phyloP scores from a whole-genome alignment of 2,329 filamentous ascomycete species.

The Calonectria honghensis region DNA sequence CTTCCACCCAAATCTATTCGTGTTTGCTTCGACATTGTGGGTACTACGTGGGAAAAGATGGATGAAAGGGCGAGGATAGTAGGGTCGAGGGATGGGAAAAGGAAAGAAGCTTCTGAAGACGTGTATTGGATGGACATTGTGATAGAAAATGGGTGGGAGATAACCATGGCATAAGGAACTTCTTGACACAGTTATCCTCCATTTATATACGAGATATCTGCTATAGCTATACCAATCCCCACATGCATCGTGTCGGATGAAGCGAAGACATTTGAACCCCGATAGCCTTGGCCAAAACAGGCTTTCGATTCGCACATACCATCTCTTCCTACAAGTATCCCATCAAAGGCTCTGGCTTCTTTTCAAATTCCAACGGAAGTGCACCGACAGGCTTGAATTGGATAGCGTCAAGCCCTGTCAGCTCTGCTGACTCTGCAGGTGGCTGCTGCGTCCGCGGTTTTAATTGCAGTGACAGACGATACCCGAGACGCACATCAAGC shows the following conservation, averaged over 20 bases:
- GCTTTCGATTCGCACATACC: background rate
- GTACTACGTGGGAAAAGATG: conserved; percentile 43
- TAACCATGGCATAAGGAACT: conserved; percentile 33
- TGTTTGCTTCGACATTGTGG: conserved; percentile 36
- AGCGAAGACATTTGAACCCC: too few relatives aligned
- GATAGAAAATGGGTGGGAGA: conserved; percentile 46
- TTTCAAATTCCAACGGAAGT: conserved; percentile 5
- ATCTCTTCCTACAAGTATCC: background rate
- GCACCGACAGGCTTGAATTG: background rate
- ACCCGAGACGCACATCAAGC: background rate
- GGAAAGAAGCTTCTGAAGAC: conserved; percentile 20
- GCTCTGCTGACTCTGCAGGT: background rate
- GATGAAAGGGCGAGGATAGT: conserved; percentile 17
- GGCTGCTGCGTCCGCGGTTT: background rate
- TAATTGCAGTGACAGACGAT: background rate
- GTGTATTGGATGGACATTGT: conserved; percentile 46
- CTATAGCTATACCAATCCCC: too few relatives aligned
- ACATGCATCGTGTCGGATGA: too few relatives aligned
- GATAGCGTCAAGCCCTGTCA: background rate
- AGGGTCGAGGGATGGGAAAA: background rate
- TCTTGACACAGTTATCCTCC: too few relatives aligned
- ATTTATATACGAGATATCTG: too few relatives aligned
- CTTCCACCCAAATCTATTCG: conserved; percentile 37
- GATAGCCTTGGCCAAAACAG: background rate
- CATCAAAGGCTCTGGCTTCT: background rate